These are phyloP conservation scores for Glutinoglossum americanum DNA, from an alignment of 495 filamentous ascomycete species.

Conservation along the genomic window DNA sequence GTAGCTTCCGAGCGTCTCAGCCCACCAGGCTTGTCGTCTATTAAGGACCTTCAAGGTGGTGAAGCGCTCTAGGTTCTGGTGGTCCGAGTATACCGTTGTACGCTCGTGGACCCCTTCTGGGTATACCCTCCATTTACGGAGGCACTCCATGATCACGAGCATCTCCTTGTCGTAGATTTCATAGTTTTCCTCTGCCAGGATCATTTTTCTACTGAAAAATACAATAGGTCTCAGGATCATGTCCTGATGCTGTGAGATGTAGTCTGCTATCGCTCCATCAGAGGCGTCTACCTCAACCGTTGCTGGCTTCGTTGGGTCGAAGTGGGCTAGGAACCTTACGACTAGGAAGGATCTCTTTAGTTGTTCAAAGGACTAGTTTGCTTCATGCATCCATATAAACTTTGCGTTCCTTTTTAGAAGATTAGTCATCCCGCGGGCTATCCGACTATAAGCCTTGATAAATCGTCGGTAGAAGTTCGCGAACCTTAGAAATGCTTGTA, in stretches of 20 bases:
- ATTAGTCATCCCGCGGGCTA: constrained; percentile 1
- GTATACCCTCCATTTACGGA: constrained; percentile 8
- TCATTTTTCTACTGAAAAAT: constrained; percentile 9
- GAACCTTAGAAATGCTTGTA: constrained; percentile 9
- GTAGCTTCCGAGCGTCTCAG: not conserved
- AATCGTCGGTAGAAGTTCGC: constrained; percentile 11
- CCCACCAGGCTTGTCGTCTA: not conserved
- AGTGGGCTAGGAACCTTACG: constrained; percentile 5
- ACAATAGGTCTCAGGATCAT: constrained; percentile 1
- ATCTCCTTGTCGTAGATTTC: constrained; percentile 13
- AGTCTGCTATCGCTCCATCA: constrained; percentile 5
- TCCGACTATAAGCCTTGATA: constrained; percentile 9
- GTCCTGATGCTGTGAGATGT: constrained; percentile 3
- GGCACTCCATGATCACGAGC: constrained; percentile 6
- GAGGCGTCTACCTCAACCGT: constrained; percentile 9
- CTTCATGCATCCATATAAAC: constrained; percentile 4
- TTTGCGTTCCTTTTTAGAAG: constrained; percentile 6
- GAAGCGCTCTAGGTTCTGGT: constrained; percentile 8
- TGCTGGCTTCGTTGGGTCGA: constrained; percentile 2
- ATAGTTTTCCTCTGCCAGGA: constrained; percentile 9
- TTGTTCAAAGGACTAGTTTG: constrained; percentile 3
- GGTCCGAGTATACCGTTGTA: constrained; percentile 1
- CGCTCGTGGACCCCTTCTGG: not conserved
- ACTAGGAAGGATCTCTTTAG: constrained; percentile 7
- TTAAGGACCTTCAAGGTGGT: constrained; percentile 4